Evolutionary conservation across 2,329 filamentous ascomycete species (phyloP).

Genomic region (Beauveria caledonica): DNA sequence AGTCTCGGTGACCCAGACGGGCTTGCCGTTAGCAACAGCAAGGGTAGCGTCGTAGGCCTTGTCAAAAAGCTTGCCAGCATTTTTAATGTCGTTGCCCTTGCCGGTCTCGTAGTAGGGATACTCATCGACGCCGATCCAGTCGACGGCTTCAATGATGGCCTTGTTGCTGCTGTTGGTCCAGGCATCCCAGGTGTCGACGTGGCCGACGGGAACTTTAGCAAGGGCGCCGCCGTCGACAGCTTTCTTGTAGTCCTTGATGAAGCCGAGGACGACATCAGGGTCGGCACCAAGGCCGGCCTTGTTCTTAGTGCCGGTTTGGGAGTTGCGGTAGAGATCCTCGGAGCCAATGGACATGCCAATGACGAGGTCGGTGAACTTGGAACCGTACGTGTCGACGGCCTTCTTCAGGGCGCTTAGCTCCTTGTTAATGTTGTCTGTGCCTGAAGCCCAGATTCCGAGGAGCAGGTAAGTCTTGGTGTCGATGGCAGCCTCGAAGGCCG

Average conservation of each 20-base stretch:
- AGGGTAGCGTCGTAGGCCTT: constrained; percentile 35
- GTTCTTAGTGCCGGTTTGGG: constrained; percentile 53
- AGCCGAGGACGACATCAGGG: constrained; percentile 52
- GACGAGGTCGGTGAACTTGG: constrained; percentile 45
- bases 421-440: constrained; percentile 44
- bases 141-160: constrained; percentile 51
- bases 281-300: constrained; percentile 50
- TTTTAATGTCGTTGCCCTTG: constrained; percentile 47
- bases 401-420: constrained; percentile 53
- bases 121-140: constrained; percentile 58
- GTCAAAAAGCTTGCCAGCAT: constrained; percentile 47
- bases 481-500: constrained; percentile 68
- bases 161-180: constrained; percentile 54
- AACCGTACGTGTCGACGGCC: constrained; percentile 46
- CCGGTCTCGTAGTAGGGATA: constrained; percentile 58
- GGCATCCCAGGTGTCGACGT: constrained; percentile 61
- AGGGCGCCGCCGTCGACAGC: constrained; percentile 42
- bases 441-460: constrained; percentile 56
- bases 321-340: constrained; percentile 59
- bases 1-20: constrained; percentile 56
- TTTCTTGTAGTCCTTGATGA: constrained; percentile 56
- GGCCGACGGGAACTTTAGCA: constrained; percentile 46
- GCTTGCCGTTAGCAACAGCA: constrained; percentile 41
- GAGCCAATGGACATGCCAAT: constrained; percentile 58
- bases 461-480: constrained; percentile 52